phyloP scores from a whole-genome alignment of 805 yeast genomes.

The Candida hungchunana region DNA sequence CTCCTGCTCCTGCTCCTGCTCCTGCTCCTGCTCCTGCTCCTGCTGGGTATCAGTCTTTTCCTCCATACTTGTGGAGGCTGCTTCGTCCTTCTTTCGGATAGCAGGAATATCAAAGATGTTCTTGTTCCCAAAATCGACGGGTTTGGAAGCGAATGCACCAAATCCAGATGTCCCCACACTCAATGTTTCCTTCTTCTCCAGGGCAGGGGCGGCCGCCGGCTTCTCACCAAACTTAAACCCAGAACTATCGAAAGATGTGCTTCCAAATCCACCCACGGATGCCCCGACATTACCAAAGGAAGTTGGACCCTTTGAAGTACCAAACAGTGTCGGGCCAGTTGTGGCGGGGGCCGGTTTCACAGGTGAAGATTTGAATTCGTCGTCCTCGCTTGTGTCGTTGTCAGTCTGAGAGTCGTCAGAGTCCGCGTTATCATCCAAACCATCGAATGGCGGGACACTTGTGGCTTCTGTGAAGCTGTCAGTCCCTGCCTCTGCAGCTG shows the following conservation, averaged over 20 bases:
- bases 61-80: background rate
- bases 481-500: too few relatives aligned
- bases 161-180: conserved; percentile 12
- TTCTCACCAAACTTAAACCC: conserved; percentile 6
- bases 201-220: background rate
- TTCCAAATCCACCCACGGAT: conserved; percentile 8
- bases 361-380: too few relatives aligned
- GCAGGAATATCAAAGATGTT: conserved; percentile 11
- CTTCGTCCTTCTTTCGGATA: too few relatives aligned
- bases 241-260: conserved; percentile 4
- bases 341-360: background rate
- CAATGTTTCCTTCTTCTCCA: background rate
- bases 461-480: background rate
- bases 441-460: background rate
- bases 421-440: background rate
- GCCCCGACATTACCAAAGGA: too few relatives aligned
- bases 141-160: conserved; percentile 17
- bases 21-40: conserved; percentile 1
- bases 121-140: conserved; percentile 9
- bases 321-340: conserved; percentile 1
- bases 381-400: too few relatives aligned
- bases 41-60: conserved; percentile 1
- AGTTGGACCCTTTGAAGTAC: conserved; percentile 4
- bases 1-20: conserved; percentile 1
- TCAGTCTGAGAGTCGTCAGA: too few relatives aligned